Evolutionary conservation across 2,329 filamentous ascomycete species (phyloP).

Genomic region (Xylaria sp.): DNA sequence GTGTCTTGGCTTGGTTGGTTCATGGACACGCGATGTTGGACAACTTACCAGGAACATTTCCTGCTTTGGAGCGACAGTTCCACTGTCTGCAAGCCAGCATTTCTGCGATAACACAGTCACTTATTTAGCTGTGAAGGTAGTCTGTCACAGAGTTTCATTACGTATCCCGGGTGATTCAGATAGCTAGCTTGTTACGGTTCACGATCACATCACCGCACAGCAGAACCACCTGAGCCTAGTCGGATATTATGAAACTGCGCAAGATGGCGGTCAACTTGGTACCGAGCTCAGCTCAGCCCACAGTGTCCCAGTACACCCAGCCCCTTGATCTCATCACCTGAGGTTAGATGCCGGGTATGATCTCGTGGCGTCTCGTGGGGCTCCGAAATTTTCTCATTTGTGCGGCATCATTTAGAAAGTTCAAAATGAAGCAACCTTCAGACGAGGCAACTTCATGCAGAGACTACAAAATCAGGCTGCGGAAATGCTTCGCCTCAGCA

Average conservation of each 20-base stretch:
- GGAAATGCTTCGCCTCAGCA: constrained; percentile 2
- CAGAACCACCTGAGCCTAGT: not conserved
- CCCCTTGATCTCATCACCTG: not conserved
- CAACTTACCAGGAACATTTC: not conserved
- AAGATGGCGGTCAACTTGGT: constrained; percentile 3
- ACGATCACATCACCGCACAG: not conserved
- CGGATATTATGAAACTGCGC: not conserved
- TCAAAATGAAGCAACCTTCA: too few species aligned
- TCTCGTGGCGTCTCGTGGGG: not conserved
- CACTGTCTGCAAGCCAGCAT: not conserved
- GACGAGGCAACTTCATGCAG: not conserved
- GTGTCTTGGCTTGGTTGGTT: constrained; percentile 20
- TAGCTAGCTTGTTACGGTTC: not conserved
- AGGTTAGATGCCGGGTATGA: not conserved
- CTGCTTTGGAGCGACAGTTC: not conserved
- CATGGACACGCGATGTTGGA: not conserved
- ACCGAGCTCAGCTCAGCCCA: constrained; percentile 1
- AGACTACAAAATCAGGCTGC: not conserved
- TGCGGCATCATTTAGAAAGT: not conserved
- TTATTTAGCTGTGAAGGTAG: not conserved
- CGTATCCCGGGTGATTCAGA: too few species aligned
- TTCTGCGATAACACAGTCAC: not conserved
- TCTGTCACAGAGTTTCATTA: not conserved
- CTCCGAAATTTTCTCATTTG: not conserved
- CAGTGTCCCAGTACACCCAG: not conserved